Evolutionary conservation across 306 rosid genomes (phyloP).

Genomic region (Castanospermum australe): DNA sequence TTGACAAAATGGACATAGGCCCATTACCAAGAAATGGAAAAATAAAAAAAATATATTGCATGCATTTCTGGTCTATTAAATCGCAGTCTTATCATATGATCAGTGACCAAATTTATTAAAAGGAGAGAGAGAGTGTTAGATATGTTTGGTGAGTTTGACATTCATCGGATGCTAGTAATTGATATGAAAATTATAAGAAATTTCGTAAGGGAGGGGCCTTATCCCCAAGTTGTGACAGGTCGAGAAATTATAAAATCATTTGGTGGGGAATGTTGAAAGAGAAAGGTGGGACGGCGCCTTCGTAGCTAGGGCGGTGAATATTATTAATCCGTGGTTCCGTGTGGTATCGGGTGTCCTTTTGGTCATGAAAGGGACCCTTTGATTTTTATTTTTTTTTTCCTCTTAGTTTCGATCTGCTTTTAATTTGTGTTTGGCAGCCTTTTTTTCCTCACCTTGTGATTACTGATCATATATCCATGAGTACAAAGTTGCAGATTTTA

Average conservation of each 20-base stretch:
- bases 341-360: conserved; percentile 19
- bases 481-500: too few species aligned
- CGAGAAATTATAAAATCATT: not conserved
- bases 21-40: not conserved
- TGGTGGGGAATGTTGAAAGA: conserved; percentile 28
- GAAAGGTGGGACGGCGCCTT: conserved; percentile 35
- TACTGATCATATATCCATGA: not conserved
- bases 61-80: not conserved
- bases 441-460: not conserved
- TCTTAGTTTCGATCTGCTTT: conserved; percentile 7
- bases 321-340: conserved; percentile 14
- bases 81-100: not conserved
- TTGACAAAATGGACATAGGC: not conserved
- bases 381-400: not conserved
- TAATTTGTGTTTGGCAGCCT: not conserved
- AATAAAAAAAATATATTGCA: not conserved
- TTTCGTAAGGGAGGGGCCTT: not conserved
- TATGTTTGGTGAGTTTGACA: conserved; percentile 10
- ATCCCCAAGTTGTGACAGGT: not conserved
- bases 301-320: conserved; percentile 29
- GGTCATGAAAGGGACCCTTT: conserved; percentile 24
- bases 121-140: not conserved
- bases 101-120: not conserved
- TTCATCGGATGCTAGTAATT: not conserved
- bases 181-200: not conserved